Base-by-base conservation (phyloP, 148 eudicot genomes). In the Camellia granthamiana region DNA sequence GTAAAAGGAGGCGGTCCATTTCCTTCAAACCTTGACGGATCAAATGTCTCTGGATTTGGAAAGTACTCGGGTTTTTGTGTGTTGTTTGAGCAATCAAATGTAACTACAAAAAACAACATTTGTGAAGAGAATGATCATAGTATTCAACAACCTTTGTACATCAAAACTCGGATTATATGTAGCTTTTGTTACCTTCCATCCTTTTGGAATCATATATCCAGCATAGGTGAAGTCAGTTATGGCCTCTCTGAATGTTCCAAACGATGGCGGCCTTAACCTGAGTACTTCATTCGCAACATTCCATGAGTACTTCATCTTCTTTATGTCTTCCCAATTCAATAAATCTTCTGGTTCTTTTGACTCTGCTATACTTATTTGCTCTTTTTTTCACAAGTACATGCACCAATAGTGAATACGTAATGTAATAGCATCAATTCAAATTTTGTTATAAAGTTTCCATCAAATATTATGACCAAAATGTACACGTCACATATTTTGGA, bases 1-100 rank as follows among this genome's bases (percentile, higher is more conserved):
- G 83, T 54, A 15, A 60, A 83, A 18, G 85, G 85, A 21, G 76
- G 65, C 11, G 76, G 80, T 51, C 83, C 83, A 11, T 49, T 79
- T 43, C 85, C 83, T 51, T 83, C 83, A 44, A 83, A 83, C 66
- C 85, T 83, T 11, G 85, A 41, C 10, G 83, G 83, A 3, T 79
- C 82, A 52, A 83, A 83, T 23, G 68, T 75, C 21, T 83, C 82
- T 1, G 85, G 85, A 11, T 79, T 63, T 3, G 85, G 83, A 68
- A 83, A 83, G 68, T 83, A 58, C 41, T 62, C 2, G 82, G 77
- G 58, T 76, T 63, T 49, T 63, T 83, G 64, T 83, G 85, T 12
- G 85, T 83, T 2, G 72, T 13, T 18, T 75, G 72, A 12, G 76
- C 79, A 49, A 72, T 75, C 80, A 60, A 52, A 71, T 76, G 79